These are phyloP conservation scores for Borovskyia barvae DNA, from an alignment of 208 protist species.

Conservation along the genomic window DNA sequence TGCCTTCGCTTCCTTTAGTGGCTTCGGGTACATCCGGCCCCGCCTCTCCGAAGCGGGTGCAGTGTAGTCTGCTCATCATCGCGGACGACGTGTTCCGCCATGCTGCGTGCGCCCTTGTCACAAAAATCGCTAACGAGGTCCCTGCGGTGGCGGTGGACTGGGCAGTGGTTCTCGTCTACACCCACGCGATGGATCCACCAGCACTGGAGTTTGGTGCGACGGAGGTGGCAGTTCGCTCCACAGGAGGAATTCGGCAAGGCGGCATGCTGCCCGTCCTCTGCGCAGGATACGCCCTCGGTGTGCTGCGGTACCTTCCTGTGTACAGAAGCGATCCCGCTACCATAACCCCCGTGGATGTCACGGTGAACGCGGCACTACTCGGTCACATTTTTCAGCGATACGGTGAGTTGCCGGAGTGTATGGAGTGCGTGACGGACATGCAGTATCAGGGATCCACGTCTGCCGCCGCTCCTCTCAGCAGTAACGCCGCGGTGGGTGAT, in stretches of 20 bases:
- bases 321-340: slow-evolving; percentile 27
- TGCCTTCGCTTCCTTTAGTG: not conserved
- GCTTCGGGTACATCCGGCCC: too few species aligned
- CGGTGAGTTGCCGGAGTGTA: slow-evolving; percentile 13
- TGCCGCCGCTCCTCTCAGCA: not conserved
- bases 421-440: slow-evolving; percentile 1
- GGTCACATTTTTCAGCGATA: slow-evolving; percentile 9
- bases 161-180: slow-evolving; percentile 27
- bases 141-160: slow-evolving; percentile 9
- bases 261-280: slow-evolving; percentile 45
- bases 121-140: slow-evolving; percentile 1
- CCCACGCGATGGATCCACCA: slow-evolving; percentile 45
- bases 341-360: slow-evolving; percentile 69
- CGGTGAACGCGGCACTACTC: slow-evolving; percentile 44
- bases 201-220: slow-evolving; percentile 47
- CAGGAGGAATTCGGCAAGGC: slow-evolving; percentile 4
- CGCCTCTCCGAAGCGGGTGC: not conserved
- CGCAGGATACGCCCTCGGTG: slow-evolving; percentile 56
- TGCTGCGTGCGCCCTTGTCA: slow-evolving; percentile 9
- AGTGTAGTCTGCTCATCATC: slow-evolving; percentile 18
- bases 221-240: slow-evolving; percentile 5
- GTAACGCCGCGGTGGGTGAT: not conserved
- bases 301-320: slow-evolving; percentile 44
- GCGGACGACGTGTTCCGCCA: slow-evolving; percentile 17
- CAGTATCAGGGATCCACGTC: not conserved